A percentile compares a stretch with the other conserved stretches of the same genome.
Evolutionary conservation across 2,329 filamentous ascomycete genomes (phyloP).

Genomic region (Fusarium sterilihyphosum): DNA sequence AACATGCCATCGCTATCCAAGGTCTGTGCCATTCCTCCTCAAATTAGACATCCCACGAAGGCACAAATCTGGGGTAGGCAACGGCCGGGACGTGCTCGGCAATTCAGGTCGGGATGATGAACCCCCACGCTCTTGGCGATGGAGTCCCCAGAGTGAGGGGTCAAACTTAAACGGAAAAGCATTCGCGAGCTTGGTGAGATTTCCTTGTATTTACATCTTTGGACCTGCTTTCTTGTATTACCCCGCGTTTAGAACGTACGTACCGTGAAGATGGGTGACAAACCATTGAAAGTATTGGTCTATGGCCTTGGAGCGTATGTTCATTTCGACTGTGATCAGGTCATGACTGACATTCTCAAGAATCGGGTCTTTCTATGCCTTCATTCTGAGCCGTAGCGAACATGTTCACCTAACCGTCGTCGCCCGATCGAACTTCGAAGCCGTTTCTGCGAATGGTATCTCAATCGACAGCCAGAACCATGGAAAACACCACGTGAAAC

Average conservation of each 20-base stretch:
- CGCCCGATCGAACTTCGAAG: conserved; percentile 68
- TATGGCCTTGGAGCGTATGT: conserved; percentile 65
- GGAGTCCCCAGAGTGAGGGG: conserved; percentile 7
- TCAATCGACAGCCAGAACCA: conserved; percentile 64
- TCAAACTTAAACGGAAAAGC: not conserved
- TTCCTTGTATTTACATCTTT: not conserved
- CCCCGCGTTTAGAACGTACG: not conserved
- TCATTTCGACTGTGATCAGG: rapidly evolving
- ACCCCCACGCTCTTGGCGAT: conserved; percentile 6
- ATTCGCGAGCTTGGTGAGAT: not conserved
- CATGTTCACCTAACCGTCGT: conserved; percentile 65
- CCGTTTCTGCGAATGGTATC: conserved; percentile 63
- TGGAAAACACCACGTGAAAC: conserved; percentile 61
- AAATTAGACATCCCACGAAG: not conserved
- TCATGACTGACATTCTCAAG: conserved; percentile 42
- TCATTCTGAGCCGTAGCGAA: conserved; percentile 57
- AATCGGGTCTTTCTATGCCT: conserved; percentile 68
- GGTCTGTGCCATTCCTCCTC: not conserved
- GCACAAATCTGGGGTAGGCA: not conserved
- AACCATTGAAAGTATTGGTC: conserved; percentile 51
- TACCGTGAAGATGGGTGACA: conserved; percentile 45
- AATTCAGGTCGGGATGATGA: not conserved
- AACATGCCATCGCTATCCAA: no score
- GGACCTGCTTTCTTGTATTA: not conserved
- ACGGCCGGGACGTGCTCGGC: not conserved